These are phyloP conservation scores for Termitomyces sp. DNA, from an alignment of 768 basidiomycete genomes.

Conservation along the genomic window DNA sequence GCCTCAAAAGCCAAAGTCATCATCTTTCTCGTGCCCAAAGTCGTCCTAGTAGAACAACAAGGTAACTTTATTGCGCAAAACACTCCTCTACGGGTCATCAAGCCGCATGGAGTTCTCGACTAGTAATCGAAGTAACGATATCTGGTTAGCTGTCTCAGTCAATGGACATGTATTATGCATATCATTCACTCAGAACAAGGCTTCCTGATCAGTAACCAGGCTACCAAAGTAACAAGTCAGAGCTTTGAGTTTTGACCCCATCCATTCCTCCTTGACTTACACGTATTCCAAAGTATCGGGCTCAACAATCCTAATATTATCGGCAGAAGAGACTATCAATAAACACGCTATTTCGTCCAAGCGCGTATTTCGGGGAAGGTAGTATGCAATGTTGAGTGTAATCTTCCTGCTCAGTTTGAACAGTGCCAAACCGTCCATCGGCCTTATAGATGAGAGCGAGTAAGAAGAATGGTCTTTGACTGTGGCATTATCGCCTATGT, in stretches of 20 bases:
- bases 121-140: background rate
- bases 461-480: slow-evolving; percentile 48
- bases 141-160: background rate
- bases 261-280: slow-evolving; percentile 97
- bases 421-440: slow-evolving; percentile 79
- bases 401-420: slow-evolving; percentile 70
- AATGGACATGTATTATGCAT: background rate
- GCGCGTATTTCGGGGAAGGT: slow-evolving; percentile 77
- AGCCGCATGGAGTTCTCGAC: slow-evolving; percentile 69
- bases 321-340: slow-evolving; percentile 6
- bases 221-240: slow-evolving; percentile 94
- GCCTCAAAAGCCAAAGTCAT: slow-evolving; percentile 52
- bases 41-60: slow-evolving; percentile 83
- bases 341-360: slow-evolving; percentile 64
- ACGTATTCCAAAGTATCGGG: slow-evolving; percentile 46
- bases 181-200: slow-evolving; percentile 36
- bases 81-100: slow-evolving; percentile 62
- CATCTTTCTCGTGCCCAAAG: slow-evolving; percentile 83
- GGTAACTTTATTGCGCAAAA: slow-evolving; percentile 60
- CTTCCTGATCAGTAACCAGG: slow-evolving; percentile 63
- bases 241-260: slow-evolving; percentile 89
- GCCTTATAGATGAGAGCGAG: slow-evolving; percentile 67
- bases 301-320: slow-evolving; percentile 3
- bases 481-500: background rate
- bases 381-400: slow-evolving; percentile 85